These are phyloP conservation scores for Coemansia sp. DNA, from an alignment of 192 early-diverging fungal genomes.

Conservation along the genomic window DNA sequence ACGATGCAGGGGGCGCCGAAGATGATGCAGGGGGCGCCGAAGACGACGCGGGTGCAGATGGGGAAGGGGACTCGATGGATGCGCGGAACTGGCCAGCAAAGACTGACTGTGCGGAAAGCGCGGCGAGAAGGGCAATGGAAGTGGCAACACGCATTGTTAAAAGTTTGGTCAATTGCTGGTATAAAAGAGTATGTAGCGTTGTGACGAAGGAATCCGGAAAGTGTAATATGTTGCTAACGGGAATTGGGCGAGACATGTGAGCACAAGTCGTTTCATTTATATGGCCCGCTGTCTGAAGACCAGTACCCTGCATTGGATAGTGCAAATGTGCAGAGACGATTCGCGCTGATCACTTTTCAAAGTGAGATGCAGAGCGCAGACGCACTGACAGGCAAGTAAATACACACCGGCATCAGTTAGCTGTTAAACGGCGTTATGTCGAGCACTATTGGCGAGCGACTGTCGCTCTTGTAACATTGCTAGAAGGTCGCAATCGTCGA, in stretches of 20 bases:
- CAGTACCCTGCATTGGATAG: not conserved
- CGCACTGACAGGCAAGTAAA: not conserved
- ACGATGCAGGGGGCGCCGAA: not conserved
- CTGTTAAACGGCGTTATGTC: not conserved
- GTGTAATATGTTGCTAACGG: not conserved
- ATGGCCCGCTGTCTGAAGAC: not conserved
- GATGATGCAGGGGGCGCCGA: slow-evolving; percentile 2
- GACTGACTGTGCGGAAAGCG: slow-evolving; percentile 31
- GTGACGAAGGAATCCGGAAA: not conserved
- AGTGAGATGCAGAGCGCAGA: not conserved
- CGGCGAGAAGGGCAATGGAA: slow-evolving; percentile 35
- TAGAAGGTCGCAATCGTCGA: not conserved
- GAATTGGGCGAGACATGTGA: not conserved
- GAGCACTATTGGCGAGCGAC: not conserved
- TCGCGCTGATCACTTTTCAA: not conserved
- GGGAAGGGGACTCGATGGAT: not conserved
- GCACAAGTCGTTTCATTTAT: not conserved
- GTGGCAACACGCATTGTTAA: slow-evolving; percentile 30
- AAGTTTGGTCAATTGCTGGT: not conserved
- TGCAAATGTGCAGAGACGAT: not conserved
- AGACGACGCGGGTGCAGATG: slow-evolving; percentile 7
- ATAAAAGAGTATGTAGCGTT: not conserved
- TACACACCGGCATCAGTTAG: not conserved
- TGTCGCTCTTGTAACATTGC: not conserved
- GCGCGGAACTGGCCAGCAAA: slow-evolving; percentile 22